These are phyloP conservation scores for Amanita molliuscula DNA, from an alignment of 768 basidiomycete species.

Conservation along the genomic window DNA sequence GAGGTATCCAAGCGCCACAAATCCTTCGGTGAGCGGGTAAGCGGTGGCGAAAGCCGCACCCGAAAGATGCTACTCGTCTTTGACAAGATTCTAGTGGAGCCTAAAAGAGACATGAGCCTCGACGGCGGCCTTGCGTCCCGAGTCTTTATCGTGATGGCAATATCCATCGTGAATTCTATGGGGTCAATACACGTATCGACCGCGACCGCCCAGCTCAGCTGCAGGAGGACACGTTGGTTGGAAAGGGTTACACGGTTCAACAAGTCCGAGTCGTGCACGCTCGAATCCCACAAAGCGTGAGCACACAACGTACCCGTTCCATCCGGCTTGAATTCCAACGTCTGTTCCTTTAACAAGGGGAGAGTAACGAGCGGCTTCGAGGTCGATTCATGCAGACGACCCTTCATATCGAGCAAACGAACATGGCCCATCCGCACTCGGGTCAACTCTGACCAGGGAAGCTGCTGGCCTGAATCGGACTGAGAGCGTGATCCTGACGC, in stretches of 20 bases:
- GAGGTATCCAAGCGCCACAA: conserved; percentile 94
- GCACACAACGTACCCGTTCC: conserved; percentile 67
- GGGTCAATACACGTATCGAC: conserved; percentile 82
- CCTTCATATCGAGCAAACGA: conserved; percentile 75
- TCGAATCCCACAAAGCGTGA: conserved; percentile 87
- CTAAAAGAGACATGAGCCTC: conserved; percentile 66
- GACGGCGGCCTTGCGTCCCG: conserved; percentile 83
- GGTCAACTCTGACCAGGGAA: conserved; percentile 78
- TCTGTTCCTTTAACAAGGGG: conserved; percentile 63
- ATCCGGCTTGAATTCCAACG: conserved; percentile 69
- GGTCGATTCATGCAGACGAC: conserved; percentile 68
- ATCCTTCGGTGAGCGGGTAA: conserved; percentile 80
- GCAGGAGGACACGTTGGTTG: conserved; percentile 71
- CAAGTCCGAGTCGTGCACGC: conserved; percentile 75
- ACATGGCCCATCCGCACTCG: conserved; percentile 76
- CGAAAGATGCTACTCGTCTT: conserved; percentile 81
- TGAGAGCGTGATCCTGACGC: conserved; percentile 62
- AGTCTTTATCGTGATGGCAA: conserved; percentile 73
- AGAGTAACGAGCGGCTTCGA: conserved; percentile 65
- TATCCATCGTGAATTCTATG: conserved; percentile 81
- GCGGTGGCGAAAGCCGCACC: conserved; percentile 70
- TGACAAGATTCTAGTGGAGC: conserved; percentile 63
- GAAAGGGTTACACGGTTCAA: conserved; percentile 78
- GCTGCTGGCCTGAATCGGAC: conserved; percentile 85
- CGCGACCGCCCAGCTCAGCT: conserved; percentile 66